Percentiles rank a stretch among this genome's conserved stretches.
These are phyloP conservation scores for Acanthamoeba castellanii DNA, from an alignment of 208 protist species.

Conservation along the genomic window DNA sequence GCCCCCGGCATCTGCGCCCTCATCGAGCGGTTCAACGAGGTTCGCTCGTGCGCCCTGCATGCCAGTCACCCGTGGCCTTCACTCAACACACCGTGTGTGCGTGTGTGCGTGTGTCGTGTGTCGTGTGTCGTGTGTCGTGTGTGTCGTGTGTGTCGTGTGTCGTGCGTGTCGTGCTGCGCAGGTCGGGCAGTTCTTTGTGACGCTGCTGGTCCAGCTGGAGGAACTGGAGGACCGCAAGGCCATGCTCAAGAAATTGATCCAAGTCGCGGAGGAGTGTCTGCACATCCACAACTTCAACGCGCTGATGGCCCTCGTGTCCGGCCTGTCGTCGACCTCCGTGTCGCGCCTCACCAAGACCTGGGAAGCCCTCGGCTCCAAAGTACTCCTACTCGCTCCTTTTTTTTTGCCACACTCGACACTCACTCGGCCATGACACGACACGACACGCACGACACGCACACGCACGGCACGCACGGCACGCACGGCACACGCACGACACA, in stretches of 20 bases:
- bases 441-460: no score
- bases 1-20: conserved; percentile 45
- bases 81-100: no score
- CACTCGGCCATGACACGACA: no score
- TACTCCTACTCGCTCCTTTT: neutral
- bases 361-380: conserved; percentile 43
- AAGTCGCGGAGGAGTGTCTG: conserved; percentile 49
- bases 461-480: no score
- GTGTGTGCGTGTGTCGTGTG: no score
- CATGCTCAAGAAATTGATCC: conserved; percentile 69
- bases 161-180: no score
- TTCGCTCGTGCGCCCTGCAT: neutral
- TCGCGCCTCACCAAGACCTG: conserved; percentile 28
- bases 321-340: neutral
- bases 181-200: conserved; percentile 24
- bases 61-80: no score
- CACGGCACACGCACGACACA: no score
- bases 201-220: conserved; percentile 19
- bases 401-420: no score
- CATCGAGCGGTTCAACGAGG: conserved; percentile 66
- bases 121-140: no score
- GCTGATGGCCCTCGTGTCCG: conserved; percentile 54
- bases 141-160: no score
- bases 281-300: conserved; percentile 67
- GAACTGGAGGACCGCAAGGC: conserved; percentile 9